These are phyloP conservation scores for Candida michaelii DNA, from an alignment of 805 yeast species.

Conservation along the genomic window DNA sequence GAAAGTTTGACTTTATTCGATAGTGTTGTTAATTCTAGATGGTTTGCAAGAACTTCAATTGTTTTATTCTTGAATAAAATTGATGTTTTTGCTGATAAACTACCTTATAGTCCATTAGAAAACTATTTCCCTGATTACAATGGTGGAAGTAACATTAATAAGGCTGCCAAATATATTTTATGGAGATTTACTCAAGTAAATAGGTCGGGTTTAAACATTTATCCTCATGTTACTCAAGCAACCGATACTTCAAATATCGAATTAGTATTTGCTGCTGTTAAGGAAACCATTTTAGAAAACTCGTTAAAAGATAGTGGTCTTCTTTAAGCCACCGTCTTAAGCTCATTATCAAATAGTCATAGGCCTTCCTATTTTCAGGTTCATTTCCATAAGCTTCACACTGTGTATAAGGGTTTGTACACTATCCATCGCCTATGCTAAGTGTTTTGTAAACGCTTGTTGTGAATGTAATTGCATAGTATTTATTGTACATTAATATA, in stretches of 20 bases:
- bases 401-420: too few relatives aligned
- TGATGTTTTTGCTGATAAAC: slow-evolving; percentile 84
- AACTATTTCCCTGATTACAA: slow-evolving; percentile 85
- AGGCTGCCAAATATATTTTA: slow-evolving; percentile 86
- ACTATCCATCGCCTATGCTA: too few relatives aligned
- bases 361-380: background rate
- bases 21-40: slow-evolving; percentile 85
- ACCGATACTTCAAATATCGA: slow-evolving; percentile 89
- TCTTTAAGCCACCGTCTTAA: background rate
- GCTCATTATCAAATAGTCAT: too few relatives aligned
- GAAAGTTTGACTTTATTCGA: slow-evolving; percentile 84
- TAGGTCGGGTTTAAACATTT: slow-evolving; percentile 75
- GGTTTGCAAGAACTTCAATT: slow-evolving; percentile 87
- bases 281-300: slow-evolving; percentile 76
- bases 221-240: slow-evolving; percentile 93
- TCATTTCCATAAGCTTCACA: too few relatives aligned
- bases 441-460: background rate
- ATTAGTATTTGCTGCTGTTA: slow-evolving; percentile 80
- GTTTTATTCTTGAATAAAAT: slow-evolving; percentile 87
- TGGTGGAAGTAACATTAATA: slow-evolving; percentile 86
- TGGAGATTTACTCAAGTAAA: slow-evolving; percentile 89
- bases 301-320: slow-evolving; percentile 75
- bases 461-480: slow-evolving; percentile 5
- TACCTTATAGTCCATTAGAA: slow-evolving; percentile 78
- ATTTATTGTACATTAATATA: slow-evolving; percentile 8